Evolutionary conservation across 192 early-diverging fungal species (phyloP).

Genomic region (Linnemannia exigua): DNA sequence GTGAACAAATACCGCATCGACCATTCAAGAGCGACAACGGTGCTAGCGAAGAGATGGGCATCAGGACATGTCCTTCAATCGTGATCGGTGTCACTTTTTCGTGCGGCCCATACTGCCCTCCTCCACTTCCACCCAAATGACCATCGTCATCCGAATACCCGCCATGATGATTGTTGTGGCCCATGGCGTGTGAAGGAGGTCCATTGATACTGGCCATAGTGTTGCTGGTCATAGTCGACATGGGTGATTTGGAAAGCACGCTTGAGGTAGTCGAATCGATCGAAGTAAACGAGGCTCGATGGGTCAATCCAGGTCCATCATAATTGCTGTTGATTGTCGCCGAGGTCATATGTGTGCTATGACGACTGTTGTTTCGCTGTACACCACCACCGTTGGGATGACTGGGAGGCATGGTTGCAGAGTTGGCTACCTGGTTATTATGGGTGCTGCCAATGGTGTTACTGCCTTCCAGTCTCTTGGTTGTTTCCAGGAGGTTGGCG

Average conservation of each 20-base stretch:
- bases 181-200: constrained; percentile 7
- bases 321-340: not conserved
- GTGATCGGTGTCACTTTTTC: constrained; percentile 1
- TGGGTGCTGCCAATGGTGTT: constrained; percentile 12
- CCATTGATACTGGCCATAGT: constrained; percentile 54
- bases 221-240: constrained; percentile 42
- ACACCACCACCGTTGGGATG: not conserved
- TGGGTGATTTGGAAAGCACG: constrained; percentile 18
- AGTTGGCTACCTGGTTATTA: constrained; percentile 9
- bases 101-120: constrained; percentile 1
- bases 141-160: constrained; percentile 10
- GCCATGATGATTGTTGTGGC: not conserved
- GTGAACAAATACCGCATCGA: constrained; percentile 44
- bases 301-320: constrained; percentile 11
- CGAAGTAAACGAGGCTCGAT: constrained; percentile 35
- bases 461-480: constrained; percentile 22
- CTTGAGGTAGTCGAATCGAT: constrained; percentile 45
- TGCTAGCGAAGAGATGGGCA: constrained; percentile 13
- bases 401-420: constrained; percentile 1
- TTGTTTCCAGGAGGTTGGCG: constrained; percentile 16
- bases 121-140: constrained; percentile 5
- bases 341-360: constrained; percentile 1
- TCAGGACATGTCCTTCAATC: constrained; percentile 38
- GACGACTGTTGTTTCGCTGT: constrained; percentile 5
- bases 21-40: constrained; percentile 17